Base-by-base conservation (phyloP, 441 rosid species). In the Euphorbia corollata region DNA sequence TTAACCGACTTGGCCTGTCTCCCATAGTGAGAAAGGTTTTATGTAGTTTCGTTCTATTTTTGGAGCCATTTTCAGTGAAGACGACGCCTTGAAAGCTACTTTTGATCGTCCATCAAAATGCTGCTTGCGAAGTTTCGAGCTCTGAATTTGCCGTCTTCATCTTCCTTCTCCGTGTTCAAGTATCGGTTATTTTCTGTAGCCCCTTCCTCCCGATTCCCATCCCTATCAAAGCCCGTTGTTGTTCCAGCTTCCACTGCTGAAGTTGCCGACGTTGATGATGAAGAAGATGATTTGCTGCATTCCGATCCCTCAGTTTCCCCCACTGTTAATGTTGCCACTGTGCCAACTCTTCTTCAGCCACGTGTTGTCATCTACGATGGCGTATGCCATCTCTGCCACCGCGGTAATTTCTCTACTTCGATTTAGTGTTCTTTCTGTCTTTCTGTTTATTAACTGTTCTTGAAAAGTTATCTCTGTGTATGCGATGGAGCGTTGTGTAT, bases 311-410 rank as follows among this genome's bases (percentile, higher is more conserved):
- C 80, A 3, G 70, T 43, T 63, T 61, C 88, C 51, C 43, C 82
- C 34, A 59, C 77, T 50, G 65, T 74, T 30, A 80, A 70, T 67
- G 78, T 85, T 34, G 62, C 65, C 50, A 34, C 63, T n/a, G 2
- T 61, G 19, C 86, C 88, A 61, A 64, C 76, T 60, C 59, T 84
- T 63, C 92, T 92, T 36, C 94, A 92, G 86, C 96, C 97, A 27
- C 86, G 97, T 48, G 97, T 90, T 73, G 96, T 88, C 50, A 74
- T 92, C 63, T 92, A 84, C 72, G 96, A 92, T 72, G 96, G 96
- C 43, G 97, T 92, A 75, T 92, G 97, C 76, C 96, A 82, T 80
- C 97, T 92, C 83, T 92, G 98, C 83, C 94, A 92, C 77, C 73
- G 89, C 82, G 96, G 97, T 84, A 75, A n/a, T 20, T 36, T 5